These are phyloP conservation scores for Spergularia azorica DNA, from an alignment of 179 eudicot genomes.

Conservation along the genomic window DNA sequence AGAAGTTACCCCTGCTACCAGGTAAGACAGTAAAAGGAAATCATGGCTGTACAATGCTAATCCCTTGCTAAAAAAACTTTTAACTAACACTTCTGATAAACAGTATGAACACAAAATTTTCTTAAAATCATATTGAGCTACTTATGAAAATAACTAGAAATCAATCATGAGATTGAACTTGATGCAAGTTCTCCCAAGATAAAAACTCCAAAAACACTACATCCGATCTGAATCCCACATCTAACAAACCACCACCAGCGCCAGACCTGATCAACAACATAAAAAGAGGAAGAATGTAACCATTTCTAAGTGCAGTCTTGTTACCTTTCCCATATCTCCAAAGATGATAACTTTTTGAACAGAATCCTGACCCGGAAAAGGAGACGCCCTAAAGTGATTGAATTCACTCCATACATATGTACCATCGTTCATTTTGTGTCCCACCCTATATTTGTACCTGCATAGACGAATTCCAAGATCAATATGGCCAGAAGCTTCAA, in stretches of 20 bases:
- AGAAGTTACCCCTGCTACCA: not conserved
- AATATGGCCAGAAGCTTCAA: too few species aligned
- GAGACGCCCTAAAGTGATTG: constrained; percentile 71
- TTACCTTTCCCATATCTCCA: constrained; percentile 95
- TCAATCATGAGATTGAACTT: too few species aligned
- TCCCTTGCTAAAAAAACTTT: too few species aligned
- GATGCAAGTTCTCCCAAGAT: too few species aligned
- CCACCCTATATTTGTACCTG: constrained; percentile 73
- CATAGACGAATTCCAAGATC: not conserved
- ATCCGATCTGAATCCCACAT: too few species aligned
- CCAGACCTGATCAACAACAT: too few species aligned
- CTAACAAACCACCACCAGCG: too few species aligned
- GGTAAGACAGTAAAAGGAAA: not conserved
- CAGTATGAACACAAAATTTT: too few species aligned
- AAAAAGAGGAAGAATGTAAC: not conserved
- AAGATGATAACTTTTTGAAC: constrained; percentile 70
- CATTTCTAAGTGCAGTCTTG: not conserved
- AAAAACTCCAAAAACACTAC: too few species aligned
- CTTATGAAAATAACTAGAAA: too few species aligned
- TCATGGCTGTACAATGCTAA: not conserved
- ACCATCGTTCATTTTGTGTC: constrained; percentile 60
- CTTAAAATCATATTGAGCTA: too few species aligned
- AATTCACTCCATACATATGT: constrained; percentile 62
- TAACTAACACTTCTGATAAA: too few species aligned
- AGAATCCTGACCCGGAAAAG: constrained; percentile 87